These are phyloP conservation scores for Colletotrichum australisinense DNA, from an alignment of 2,329 filamentous ascomycete species.

Conservation along the genomic window DNA sequence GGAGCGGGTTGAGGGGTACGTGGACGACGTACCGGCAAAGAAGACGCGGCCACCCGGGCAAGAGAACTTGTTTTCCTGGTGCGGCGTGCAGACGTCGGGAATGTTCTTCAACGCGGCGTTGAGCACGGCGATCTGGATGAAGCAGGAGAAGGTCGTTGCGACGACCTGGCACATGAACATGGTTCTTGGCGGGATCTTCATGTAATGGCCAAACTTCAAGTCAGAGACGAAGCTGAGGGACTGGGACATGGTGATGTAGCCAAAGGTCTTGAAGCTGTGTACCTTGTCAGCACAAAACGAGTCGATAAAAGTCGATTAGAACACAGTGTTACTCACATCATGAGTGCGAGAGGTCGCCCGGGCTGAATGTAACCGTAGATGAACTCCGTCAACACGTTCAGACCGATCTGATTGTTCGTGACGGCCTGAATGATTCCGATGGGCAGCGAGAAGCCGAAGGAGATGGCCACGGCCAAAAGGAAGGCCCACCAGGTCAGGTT, in stretches of 20 bases:
- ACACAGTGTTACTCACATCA: conserved; percentile 65
- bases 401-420: conserved; percentile 76
- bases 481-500: conserved; percentile 81
- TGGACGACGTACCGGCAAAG: conserved; percentile 62
- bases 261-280: conserved; percentile 70
- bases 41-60: conserved; percentile 74
- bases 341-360: conserved; percentile 76
- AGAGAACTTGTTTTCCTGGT: conserved; percentile 69
- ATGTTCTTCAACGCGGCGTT: conserved; percentile 73
- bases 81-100: conserved; percentile 69
- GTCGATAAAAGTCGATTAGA: conserved; percentile 9
- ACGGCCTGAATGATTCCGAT: conserved; percentile 77
- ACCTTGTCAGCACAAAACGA: conserved; percentile 32
- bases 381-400: conserved; percentile 82
- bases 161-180: conserved; percentile 76
- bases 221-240: conserved; percentile 73
- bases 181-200: conserved; percentile 75
- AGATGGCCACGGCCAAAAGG: conserved; percentile 72
- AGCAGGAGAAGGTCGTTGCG: conserved; percentile 73
- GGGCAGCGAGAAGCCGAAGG: conserved; percentile 72
- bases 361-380: conserved; percentile 81
- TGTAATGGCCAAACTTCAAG: conserved; percentile 79
- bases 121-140: conserved; percentile 74
- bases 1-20: neutral
- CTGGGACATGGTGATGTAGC: conserved; percentile 73